A percentile compares a stretch with the other conserved stretches of the same genome.
These are phyloP conservation scores for Polygonum aviculare DNA, from an alignment of 148 eudicot species.

Conservation along the genomic window DNA sequence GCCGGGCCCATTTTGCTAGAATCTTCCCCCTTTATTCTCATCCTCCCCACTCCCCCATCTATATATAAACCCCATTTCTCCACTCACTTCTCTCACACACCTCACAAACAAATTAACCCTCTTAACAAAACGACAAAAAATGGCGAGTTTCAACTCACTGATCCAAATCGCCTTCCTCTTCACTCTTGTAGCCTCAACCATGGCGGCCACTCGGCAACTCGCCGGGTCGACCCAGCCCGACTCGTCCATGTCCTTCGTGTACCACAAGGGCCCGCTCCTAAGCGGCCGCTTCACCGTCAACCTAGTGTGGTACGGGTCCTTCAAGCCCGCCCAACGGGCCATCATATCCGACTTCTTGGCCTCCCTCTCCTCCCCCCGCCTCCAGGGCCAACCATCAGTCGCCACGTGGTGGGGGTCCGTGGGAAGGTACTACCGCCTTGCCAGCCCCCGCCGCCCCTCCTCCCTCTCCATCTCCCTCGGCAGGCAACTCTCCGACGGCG, in stretches of 20 bases:
- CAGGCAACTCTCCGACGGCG: background rate
- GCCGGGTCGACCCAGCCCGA: background rate
- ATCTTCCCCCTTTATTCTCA: background rate
- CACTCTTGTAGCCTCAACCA: background rate
- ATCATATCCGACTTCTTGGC: background rate
- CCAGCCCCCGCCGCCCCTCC: background rate
- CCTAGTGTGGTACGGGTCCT: constrained; percentile 6
- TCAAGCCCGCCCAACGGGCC: constrained; percentile 11
- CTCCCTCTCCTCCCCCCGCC: background rate
- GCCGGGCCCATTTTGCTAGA: background rate
- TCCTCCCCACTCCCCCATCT: background rate
- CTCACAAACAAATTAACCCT: background rate
- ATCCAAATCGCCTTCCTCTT: background rate
- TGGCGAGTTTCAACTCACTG: background rate
- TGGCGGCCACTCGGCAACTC: background rate
- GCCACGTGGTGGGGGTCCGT: constrained; percentile 11
- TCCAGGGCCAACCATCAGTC: background rate
- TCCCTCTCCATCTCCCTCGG: constrained; percentile 7
- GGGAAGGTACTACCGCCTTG: constrained; percentile 1
- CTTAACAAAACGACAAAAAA: background rate
- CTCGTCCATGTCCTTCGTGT: constrained; percentile 3
- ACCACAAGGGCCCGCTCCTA: constrained; percentile 14
- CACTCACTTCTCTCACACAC: background rate
- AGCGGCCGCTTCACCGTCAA: background rate
- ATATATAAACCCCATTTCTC: background rate